phyloP scores from a whole-genome alignment of 2,329 filamentous ascomycete genomes.

The Hortaea werneckii region DNA sequence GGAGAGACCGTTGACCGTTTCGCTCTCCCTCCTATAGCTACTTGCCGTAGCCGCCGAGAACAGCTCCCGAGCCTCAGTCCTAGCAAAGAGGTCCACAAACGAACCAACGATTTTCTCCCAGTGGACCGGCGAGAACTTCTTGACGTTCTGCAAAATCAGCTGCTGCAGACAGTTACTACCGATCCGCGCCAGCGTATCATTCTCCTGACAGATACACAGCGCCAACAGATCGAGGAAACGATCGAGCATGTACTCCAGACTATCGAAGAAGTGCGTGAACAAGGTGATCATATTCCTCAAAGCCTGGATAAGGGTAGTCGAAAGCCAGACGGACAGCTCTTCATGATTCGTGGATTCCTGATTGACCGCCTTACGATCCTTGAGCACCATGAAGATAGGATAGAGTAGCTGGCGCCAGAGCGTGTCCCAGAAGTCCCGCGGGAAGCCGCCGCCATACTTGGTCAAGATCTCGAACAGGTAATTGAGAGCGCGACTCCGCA shows the following conservation, averaged over 20 bases:
- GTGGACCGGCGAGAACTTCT: slow-evolving; percentile 76
- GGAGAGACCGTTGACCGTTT: slow-evolving; percentile 9
- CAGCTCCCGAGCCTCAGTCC: slow-evolving; percentile 87
- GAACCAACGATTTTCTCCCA: slow-evolving; percentile 92
- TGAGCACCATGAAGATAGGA: slow-evolving; percentile 95
- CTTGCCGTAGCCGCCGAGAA: slow-evolving; percentile 68
- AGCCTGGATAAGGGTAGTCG: slow-evolving; percentile 98
- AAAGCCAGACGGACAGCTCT: slow-evolving; percentile 95
- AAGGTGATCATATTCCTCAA: slow-evolving; percentile 96
- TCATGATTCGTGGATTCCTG: slow-evolving; percentile 90
- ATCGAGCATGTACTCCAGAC: slow-evolving; percentile 94
- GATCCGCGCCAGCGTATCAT: slow-evolving; percentile 95
- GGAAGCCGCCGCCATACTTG: slow-evolving; percentile 82
- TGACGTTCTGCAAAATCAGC: slow-evolving; percentile 89
- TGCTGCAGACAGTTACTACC: slow-evolving; percentile 97
- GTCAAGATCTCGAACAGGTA: slow-evolving; percentile 95
- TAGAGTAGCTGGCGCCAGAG: slow-evolving; percentile 94
- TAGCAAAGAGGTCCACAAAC: slow-evolving; percentile 90
- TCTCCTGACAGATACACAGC: slow-evolving; percentile 96
- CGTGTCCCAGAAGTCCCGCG: slow-evolving; percentile 94
- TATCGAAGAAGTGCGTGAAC: slow-evolving; percentile 97
- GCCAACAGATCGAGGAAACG: slow-evolving; percentile 91
- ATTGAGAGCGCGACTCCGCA: slow-evolving; percentile 75
- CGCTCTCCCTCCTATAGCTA: slow-evolving; percentile 17
- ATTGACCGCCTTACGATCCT: slow-evolving; percentile 85